Evolutionary conservation across 176 grass and related monocot species (phyloP).

Genomic region (Saccharum spontaneum): DNA sequence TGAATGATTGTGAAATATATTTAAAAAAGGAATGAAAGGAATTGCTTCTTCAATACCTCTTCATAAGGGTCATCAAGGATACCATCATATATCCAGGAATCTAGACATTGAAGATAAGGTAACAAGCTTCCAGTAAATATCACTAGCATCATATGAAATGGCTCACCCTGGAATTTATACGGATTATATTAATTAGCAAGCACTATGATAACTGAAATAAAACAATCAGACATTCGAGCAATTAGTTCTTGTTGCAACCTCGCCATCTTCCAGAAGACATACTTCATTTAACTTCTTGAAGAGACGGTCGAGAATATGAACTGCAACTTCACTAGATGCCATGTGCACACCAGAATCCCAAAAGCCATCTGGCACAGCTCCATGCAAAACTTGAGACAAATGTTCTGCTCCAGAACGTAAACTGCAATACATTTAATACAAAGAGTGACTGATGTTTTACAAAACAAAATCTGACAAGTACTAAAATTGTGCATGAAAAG

Average conservation of each 20-base stretch:
- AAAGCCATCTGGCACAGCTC: conserved; percentile 64
- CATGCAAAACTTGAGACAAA: conserved; percentile 65
- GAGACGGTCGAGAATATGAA: conserved; percentile 73
- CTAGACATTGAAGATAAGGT: conserved; percentile 86
- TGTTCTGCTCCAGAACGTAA: conserved; percentile 77
- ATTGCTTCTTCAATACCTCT: conserved; percentile 60
- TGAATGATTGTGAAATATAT: conserved; percentile 1
- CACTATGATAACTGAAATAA: conserved; percentile 2
- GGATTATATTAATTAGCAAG: conserved; percentile 14
- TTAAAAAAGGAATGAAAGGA: not conserved
- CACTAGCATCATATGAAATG: conserved; percentile 81
- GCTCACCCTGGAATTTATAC: conserved; percentile 61
- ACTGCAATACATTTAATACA: conserved; percentile 45
- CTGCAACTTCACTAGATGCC: conserved; percentile 60
- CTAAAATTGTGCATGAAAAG: not conserved
- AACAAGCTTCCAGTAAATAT: conserved; percentile 76
- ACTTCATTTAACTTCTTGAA: conserved; percentile 82
- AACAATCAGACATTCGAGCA: conserved; percentile 17
- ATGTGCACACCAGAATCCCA: conserved; percentile 39
- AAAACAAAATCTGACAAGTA: conserved; percentile 22
- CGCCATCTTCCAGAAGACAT: conserved; percentile 86
- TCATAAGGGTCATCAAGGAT: conserved; percentile 95
- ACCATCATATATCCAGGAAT: conserved; percentile 98
- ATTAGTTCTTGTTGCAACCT: conserved; percentile 55
- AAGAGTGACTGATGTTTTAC: not conserved